These are phyloP conservation scores for Gossypium thurberi DNA, from an alignment of 345 rosid genomes.

Conservation along the genomic window DNA sequence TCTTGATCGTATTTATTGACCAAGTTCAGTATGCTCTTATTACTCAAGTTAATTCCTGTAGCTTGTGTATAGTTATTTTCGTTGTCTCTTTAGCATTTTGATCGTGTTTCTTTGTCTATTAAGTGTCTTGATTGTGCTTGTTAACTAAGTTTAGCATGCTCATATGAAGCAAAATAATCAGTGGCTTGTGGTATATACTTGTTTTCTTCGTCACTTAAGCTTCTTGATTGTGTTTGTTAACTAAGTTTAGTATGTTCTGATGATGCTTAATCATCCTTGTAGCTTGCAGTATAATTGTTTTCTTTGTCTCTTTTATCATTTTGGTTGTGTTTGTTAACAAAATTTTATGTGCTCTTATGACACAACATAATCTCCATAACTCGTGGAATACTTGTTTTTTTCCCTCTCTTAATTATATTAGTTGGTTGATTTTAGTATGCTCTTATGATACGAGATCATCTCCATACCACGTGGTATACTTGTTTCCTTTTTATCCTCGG, in stretches of 20 bases:
- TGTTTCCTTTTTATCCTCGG: neutral
- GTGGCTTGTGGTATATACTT: neutral
- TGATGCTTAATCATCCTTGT: neutral
- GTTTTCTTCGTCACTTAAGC: neutral
- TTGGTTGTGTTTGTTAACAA: neutral
- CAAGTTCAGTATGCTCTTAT: neutral
- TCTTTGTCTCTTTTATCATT: neutral
- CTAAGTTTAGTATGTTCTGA: neutral
- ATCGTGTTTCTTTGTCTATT: neutral
- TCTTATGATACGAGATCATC: neutral
- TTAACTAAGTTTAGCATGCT: neutral
- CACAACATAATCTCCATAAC: slow-evolving; percentile 54
- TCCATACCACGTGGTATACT: neutral
- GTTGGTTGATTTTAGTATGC: neutral
- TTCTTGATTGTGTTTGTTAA: neutral
- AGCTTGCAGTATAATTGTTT: neutral
- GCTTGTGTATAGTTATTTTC: neutral
- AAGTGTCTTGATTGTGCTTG: neutral
- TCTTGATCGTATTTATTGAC: neutral
- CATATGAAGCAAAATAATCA: neutral
- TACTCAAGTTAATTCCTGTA: neutral
- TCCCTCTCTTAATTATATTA: neutral
- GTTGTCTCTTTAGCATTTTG: neutral
- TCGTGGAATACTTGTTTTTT: slow-evolving; percentile 44
- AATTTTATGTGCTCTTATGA: neutral